Base-by-base conservation (phyloP, 441 rosid species). In the Monsonia emarginata region DNA sequence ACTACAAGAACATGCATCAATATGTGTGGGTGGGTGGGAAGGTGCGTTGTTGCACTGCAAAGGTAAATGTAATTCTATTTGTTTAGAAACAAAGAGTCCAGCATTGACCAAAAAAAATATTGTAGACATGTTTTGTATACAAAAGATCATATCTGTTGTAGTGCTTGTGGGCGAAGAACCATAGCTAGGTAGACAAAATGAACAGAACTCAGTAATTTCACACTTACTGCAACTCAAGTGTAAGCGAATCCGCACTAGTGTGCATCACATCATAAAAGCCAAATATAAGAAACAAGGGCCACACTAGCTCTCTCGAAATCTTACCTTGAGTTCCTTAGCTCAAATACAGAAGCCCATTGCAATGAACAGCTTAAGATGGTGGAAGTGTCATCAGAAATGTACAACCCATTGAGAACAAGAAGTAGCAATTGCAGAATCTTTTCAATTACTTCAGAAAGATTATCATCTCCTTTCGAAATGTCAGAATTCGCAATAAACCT, bases 301-400 rank as follows among this genome's bases (percentile, higher is more conserved):
- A 58, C 46, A 68, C 10, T 69, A 74, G 54, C 30, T 60, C 42
- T 40, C 5, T 44, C 40, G 65, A 61, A 67, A 32, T 27, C 62
- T 46, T 82, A 93, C 98, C 95, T 90, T 70, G 84, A 69, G 72
- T 79, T 85, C 75, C 78, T 79, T 66, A 83, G 71, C 70, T 79
- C 65, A 74, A 91, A 91, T 36, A 83, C 75, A 67, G 96, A 86
- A 75, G 89, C 84, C 98, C 99, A 95, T 72, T 77, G 86, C 31
- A 32, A 65, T 21, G 80, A 67, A 75, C 85, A 78, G 57, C 48
- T 28, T 63, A 82, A 76, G 70, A 88, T 75, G 65, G 80, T 40
- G 40, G 79, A 75, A 64, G 64, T 52, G 66, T 84, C 81, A 77
- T 73, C 76, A 60, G 70, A 73, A 64, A 65, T 9, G 14, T 72